Conservation (phyloP, 257 asterid species). For the Ehretia macrophylla region DNA sequence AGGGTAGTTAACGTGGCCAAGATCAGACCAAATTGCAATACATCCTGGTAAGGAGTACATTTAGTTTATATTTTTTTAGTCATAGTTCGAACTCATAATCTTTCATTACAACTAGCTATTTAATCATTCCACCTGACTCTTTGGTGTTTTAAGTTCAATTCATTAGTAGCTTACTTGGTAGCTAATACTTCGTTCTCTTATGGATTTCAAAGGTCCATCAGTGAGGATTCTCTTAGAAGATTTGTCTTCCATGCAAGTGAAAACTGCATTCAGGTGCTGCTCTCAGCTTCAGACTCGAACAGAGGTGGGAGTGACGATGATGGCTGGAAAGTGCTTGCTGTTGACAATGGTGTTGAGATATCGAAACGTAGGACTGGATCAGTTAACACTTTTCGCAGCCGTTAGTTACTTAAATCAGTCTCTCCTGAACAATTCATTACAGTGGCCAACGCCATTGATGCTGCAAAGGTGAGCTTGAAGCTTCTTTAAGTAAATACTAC, state of each 20-base stretch:
- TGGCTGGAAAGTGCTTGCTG: slow-evolving; percentile 62
- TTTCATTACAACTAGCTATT: too few species aligned
- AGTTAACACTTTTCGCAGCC: slow-evolving; percentile 73
- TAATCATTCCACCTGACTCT: too few species aligned
- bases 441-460: slow-evolving; percentile 86
- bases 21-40: slow-evolving; percentile 62
- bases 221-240: slow-evolving; percentile 86
- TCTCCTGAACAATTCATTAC: slow-evolving; percentile 74
- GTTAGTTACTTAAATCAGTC: slow-evolving; percentile 62
- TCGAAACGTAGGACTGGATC: slow-evolving; percentile 71
- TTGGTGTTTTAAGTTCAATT: too few species aligned
- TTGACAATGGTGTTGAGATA: slow-evolving; percentile 70
- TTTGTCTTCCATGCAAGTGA: slow-evolving; percentile 85
- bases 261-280: slow-evolving; percentile 77
- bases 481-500: too few species aligned
- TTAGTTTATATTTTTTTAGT: neutral
- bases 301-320: too few species aligned
- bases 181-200: neutral
- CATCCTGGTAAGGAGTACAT: slow-evolving; percentile 55
- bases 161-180: neutral
- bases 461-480: slow-evolving; percentile 92
- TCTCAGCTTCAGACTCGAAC: slow-evolving; percentile 70
- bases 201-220: slow-evolving; percentile 54
- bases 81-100: too few species aligned
- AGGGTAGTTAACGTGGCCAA: slow-evolving; percentile 4